Conservation (phyloP, 2,329 filamentous ascomycete species). For the Trichoderma simmonsii region DNA sequence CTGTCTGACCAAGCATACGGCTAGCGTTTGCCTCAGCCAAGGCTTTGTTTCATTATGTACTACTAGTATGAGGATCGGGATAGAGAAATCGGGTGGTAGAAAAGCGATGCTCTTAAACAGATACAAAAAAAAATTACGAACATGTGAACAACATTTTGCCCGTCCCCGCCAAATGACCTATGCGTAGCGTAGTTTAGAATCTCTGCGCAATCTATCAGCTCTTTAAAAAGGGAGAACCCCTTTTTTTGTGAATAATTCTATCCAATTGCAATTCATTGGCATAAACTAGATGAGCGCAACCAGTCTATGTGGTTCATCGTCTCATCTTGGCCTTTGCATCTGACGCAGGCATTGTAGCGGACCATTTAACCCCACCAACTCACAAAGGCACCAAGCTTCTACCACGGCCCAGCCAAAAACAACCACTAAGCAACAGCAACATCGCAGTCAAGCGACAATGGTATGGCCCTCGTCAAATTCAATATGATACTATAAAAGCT, state of each 20-base stretch:
- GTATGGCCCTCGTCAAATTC: conserved; percentile 21
- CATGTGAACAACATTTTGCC: background rate
- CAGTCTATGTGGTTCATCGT: background rate
- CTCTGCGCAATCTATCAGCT: background rate
- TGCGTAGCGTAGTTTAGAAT: background rate
- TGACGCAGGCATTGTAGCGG: background rate
- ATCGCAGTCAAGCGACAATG: conserved; percentile 23
- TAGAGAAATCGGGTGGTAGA: background rate
- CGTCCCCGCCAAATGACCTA: background rate
- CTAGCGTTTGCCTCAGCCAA: conserved; percentile 33
- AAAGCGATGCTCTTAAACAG: background rate
- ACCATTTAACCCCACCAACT: conserved; percentile 18
- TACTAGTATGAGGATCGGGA: conserved; percentile 14
- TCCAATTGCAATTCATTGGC: background rate
- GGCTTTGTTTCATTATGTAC: conserved; percentile 27
- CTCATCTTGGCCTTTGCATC: background rate
- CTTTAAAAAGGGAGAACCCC: background rate
- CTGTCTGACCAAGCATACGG: conserved; percentile 32
- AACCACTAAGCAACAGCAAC: conserved; percentile 8
- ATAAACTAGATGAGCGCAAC: background rate
- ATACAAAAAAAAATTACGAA: background rate
- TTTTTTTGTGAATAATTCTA: background rate
- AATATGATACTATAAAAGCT: background rate
- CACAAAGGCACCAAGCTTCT: conserved; percentile 15
- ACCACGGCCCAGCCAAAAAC: conserved; percentile 29